Evolutionary conservation across 1,284 basidiomycete species (phyloP), one percentile per base, ranked within the genome.

Genomic region (Thecaphora frezii): DNA sequence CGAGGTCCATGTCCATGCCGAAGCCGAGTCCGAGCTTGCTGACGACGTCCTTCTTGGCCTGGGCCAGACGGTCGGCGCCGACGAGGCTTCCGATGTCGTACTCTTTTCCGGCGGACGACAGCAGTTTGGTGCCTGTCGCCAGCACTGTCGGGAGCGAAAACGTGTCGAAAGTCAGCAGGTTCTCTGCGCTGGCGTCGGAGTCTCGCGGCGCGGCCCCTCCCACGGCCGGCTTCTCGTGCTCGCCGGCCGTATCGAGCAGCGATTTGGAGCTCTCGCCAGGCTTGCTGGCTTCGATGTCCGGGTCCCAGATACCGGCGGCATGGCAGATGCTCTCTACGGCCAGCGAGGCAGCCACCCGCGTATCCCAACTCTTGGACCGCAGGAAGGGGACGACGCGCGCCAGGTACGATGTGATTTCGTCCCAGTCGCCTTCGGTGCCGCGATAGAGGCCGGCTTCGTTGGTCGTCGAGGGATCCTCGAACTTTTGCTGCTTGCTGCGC

Each of bases 51-150:
- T 36, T 90, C 88, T 30, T 93, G 82, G 25, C 90, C 84, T 46
- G 85, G 84, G 88, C 91, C 88, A 46, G 89, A 86, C 77, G 90
- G 88, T 77, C 78, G 5, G 70, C 67, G 2, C 73, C 73, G 1
- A 59, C 57, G 18, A 71, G 57, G 25, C 71, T 68, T n/a, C 76
- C 68, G 26, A 73, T 59, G 44, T 76, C 72, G 68, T 91, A 93
- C 78, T 93, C 91, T 69, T 89, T 91, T 2, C 91, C 91, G 0
- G 90, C 90, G 0, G 90, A 93, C 0, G 90, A 88, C 1, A 93
- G 83, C 1, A 93, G 84, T 16, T 89, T 84, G 38, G 86, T 88
- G 24, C 88, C 88, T 50, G 87, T 87, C 26, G 85, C 81, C 62
- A 93, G 84, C 25, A 93, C 83, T 50, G 88, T 86, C 53, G 84